These are phyloP conservation scores for Tuber brumale DNA, from an alignment of 495 filamentous ascomycete species.

Conservation along the genomic window DNA sequence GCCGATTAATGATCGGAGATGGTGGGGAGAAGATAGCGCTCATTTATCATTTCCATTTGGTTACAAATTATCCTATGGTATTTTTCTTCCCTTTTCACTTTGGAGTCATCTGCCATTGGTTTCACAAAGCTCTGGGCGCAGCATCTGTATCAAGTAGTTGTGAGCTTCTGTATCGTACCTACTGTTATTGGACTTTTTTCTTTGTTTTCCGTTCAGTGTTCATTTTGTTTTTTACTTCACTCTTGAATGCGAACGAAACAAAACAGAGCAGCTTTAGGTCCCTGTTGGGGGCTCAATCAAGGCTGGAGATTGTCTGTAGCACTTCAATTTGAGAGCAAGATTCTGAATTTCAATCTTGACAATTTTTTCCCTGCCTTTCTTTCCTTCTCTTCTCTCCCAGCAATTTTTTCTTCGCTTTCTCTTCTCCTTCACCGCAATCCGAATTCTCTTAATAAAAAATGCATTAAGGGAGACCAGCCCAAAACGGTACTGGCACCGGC, in stretches of 20 bases:
- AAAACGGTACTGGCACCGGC: not conserved
- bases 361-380: not conserved
- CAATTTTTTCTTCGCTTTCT: not conserved
- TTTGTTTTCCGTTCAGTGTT: not conserved
- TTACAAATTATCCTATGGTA: not conserved
- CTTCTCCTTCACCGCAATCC: not conserved
- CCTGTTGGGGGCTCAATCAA: not conserved
- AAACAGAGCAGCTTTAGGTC: not conserved
- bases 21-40: not conserved
- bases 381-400: not conserved
- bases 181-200: not conserved
- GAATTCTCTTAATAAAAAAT: not conserved
- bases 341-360: not conserved
- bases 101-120: not conserved
- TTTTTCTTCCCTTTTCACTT: not conserved
- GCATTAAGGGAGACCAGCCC: not conserved
- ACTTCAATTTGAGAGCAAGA: not conserved
- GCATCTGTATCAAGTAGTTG: not conserved
- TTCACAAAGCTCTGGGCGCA: not conserved
- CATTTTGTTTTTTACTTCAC: not conserved
- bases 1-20: not conserved
- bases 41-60: conserved; percentile 3
- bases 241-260: not conserved
- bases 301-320: not conserved
- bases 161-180: not conserved